Base-by-base conservation (phyloP, 306 rosid species). In the Dryas alaskensis region DNA sequence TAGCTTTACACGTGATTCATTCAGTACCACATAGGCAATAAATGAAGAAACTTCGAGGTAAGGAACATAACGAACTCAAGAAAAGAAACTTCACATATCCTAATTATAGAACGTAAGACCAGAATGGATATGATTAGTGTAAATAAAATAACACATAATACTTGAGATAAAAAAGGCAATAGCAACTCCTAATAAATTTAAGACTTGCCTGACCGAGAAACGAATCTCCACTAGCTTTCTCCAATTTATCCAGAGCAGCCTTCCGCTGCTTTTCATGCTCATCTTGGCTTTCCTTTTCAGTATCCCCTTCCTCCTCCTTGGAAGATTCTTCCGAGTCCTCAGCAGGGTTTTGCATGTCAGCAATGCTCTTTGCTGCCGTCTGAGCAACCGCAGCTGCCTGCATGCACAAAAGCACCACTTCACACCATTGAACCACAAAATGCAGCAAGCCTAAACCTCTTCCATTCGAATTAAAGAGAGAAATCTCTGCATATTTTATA, bases 381-480 rank as follows among this genome's bases (percentile, higher is more conserved):
- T 94, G 73, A 60, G 98, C 97, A 69, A 78, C 97, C 46, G 75
- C 91, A 76, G 96, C 86, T 57, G 99, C 99, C 99, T 95, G 90
- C 78, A 75, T 73, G 72, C 73, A 43, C 49, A 87, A 65, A 63
- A 66, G 44, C 70, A 53, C 48, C 51, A 70, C 62, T 49, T 44
- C 50, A 49, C 12, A 60, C 31, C 42, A 49, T 39, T 9, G 59
- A 52, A 73, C 40, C 67, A 8, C 66, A 77, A 49, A 71, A 66
- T 31, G 39, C 45, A 67, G 59, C 65, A 73, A 57, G 8, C 66
- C 45, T 58, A 71, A 71, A 6, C 45, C 45, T 19, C 14, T 40
- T 25, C 74, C 22, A 54, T 70, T 53, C 52, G 39, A 10, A 52
- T 19, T 17, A 12, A 39, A 40, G 3, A 10, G 2, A 39, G 10